Evolutionary conservation across 345 rosid genomes (phyloP).

Genomic region (Eucalyptus decipiens): DNA sequence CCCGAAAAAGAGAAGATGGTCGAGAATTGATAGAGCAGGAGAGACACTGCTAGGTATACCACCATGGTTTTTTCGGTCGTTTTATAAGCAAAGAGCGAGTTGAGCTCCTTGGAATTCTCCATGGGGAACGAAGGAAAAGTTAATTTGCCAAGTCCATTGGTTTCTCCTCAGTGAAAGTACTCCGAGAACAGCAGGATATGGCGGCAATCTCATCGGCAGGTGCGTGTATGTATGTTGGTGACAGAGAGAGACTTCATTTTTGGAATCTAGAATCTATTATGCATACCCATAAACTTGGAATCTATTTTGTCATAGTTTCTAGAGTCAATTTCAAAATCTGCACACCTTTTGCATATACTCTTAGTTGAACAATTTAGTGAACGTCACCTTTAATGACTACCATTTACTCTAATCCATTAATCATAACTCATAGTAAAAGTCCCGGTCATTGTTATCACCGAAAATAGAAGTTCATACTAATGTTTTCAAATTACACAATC

Average conservation of each 20-base stretch:
- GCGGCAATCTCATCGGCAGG: background rate
- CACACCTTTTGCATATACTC: accelerated
- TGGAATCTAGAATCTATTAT: accelerated
- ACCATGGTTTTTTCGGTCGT: background rate
- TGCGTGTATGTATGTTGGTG: background rate
- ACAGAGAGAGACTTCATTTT: background rate
- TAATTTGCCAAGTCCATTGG: background rate
- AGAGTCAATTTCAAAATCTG: accelerated
- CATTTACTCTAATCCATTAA: accelerated
- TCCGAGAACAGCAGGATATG: background rate
- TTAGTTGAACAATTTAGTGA: too few species aligned
- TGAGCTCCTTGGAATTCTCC: background rate
- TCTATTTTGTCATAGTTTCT: accelerated
- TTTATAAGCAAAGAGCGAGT: background rate
- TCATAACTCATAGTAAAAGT: too few species aligned
- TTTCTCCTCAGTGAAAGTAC: background rate
- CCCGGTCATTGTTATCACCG: accelerated
- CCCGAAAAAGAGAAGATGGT: background rate
- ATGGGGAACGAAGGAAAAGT: background rate
- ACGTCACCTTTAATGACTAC: accelerated
- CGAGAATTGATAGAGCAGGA: background rate
- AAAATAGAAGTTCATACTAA: too few species aligned
- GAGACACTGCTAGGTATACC: background rate
- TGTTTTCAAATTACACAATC: accelerated
- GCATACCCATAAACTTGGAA: accelerated